Percentiles rank a stretch among this genome's conserved stretches.
These are phyloP conservation scores for Verticillium isaacii DNA, from an alignment of 2,329 filamentous ascomycete genomes.

Conservation along the genomic window DNA sequence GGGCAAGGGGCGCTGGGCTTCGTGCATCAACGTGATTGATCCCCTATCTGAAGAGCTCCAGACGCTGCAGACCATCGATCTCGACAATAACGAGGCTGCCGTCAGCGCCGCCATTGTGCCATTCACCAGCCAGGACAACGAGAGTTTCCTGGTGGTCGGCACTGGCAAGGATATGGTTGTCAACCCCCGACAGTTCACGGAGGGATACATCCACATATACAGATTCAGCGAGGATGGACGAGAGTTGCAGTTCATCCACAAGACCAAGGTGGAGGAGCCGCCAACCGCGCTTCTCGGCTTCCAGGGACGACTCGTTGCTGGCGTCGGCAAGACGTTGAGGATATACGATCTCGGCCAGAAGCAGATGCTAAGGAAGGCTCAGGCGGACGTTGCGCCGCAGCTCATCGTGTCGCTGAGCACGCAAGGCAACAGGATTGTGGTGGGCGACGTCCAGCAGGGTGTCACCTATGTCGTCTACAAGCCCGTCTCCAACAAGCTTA, in stretches of 20 bases:
- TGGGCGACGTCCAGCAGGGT: conserved; percentile 89
- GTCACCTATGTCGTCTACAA: conserved; percentile 94
- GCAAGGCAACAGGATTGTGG: conserved; percentile 85
- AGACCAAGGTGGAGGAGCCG: conserved; percentile 86
- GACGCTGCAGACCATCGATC: conserved; percentile 72
- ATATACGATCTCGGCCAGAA: conserved; percentile 93
- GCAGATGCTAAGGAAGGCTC: conserved; percentile 86
- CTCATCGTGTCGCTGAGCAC: conserved; percentile 87
- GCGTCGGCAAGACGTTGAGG: conserved; percentile 74
- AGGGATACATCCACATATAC: conserved; percentile 89
- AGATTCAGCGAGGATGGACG: conserved; percentile 83
- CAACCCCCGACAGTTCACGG: conserved; percentile 68
- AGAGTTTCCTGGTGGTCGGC: conserved; percentile 88
- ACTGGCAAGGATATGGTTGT: conserved; percentile 87
- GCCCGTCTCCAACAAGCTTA: conserved; percentile 81
- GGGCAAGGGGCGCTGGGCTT: conserved; percentile 85
- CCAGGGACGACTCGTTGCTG: conserved; percentile 84
- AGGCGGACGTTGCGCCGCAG: conserved; percentile 72
- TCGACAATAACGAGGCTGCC: conserved; percentile 87
- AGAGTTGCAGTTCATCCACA: conserved; percentile 90
- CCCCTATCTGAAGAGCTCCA: conserved; percentile 65
- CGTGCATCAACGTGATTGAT: conserved; percentile 89
- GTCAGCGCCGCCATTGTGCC: conserved; percentile 80
- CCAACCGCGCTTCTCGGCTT: conserved; percentile 89
- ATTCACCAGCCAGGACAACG: conserved; percentile 84